These are phyloP conservation scores for Mrakiaceae sp. DNA, from an alignment of 1,284 basidiomycete genomes.

Conservation along the genomic window DNA sequence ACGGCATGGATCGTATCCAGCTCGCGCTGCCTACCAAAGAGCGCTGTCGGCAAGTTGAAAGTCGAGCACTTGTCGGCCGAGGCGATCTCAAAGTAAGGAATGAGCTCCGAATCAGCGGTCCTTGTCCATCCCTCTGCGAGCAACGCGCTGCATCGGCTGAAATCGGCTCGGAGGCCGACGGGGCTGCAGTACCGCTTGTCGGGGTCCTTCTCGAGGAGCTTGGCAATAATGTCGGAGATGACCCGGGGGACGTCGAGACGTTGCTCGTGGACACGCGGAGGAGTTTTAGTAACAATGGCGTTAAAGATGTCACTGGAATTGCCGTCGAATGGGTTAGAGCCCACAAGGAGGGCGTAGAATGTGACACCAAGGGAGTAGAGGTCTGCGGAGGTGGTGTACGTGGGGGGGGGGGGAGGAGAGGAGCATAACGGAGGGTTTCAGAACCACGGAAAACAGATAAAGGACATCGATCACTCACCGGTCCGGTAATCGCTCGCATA, in stretches of 20 bases:
- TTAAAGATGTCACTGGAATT: slow-evolving; percentile 53
- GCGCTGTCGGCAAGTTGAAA: slow-evolving; percentile 52
- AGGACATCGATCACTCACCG: slow-evolving; percentile 34
- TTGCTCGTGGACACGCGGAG: slow-evolving; percentile 62
- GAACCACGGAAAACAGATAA: no score
- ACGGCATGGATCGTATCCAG: slow-evolving; percentile 53
- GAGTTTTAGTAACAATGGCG: slow-evolving; percentile 54
- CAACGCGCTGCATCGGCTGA: slow-evolving; percentile 52
- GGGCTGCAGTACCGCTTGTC: slow-evolving; percentile 57
- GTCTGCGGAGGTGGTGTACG: slow-evolving; percentile 38
- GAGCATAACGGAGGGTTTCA: no score
- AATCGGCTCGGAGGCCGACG: slow-evolving; percentile 51
- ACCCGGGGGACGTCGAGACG: slow-evolving; percentile 57
- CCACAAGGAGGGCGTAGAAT: slow-evolving; percentile 11
- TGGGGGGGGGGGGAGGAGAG: no score
- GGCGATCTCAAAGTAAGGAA: slow-evolving; percentile 53
- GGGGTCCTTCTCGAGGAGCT: slow-evolving; percentile 53
- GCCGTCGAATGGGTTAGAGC: slow-evolving; percentile 28
- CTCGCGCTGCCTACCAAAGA: slow-evolving; percentile 58
- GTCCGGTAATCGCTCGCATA: slow-evolving; percentile 40
- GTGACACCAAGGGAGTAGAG: slow-evolving; percentile 53
- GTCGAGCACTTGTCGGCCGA: slow-evolving; percentile 51
- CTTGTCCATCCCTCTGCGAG: slow-evolving; percentile 36
- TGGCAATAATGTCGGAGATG: slow-evolving; percentile 55
- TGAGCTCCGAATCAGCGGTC: slow-evolving; percentile 40